A percentile compares a stretch with the other conserved stretches of the same genome.
Conservation (phyloP, 176 grass and related monocot genomes). For the Chrysopogon serrulatus region DNA sequence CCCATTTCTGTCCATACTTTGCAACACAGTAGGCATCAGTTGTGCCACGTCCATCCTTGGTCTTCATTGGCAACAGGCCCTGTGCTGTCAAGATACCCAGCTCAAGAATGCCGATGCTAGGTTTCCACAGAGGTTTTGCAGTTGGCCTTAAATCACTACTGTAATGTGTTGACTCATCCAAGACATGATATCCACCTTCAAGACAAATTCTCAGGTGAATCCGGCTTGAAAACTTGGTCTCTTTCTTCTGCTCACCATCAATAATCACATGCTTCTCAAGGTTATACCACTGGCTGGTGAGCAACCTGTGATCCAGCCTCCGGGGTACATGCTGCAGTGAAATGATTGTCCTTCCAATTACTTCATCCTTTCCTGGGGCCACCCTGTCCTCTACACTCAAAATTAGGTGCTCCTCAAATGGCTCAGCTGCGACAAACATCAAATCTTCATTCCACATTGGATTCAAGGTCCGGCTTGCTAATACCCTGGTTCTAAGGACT, state of each 20-base stretch:
- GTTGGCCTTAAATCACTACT: conserved; percentile 77
- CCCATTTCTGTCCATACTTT: conserved; percentile 78
- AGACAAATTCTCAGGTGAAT: conserved; percentile 66
- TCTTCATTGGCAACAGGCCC: conserved; percentile 62
- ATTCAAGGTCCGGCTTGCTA: conserved; percentile 36
- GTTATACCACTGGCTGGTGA: conserved; percentile 47
- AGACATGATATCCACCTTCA: conserved; percentile 74
- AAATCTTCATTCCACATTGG: conserved; percentile 78
- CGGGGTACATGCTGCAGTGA: conserved; percentile 48
- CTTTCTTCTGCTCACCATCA: conserved; percentile 61
- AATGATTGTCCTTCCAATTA: conserved; percentile 47
- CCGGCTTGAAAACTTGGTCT: conserved; percentile 58
- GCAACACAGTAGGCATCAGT: conserved; percentile 72
- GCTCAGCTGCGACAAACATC: conserved; percentile 66
- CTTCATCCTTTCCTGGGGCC: conserved; percentile 57
- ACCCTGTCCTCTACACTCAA: conserved; percentile 61
- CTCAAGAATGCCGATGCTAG: conserved; percentile 60
- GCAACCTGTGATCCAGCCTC: conserved; percentile 42
- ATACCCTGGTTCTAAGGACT: conserved; percentile 40
- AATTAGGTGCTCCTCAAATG: conserved; percentile 61
- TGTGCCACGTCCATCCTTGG: conserved; percentile 70
- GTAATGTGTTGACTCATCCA: conserved; percentile 75
- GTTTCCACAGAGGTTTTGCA: conserved; percentile 62
- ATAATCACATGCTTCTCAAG: conserved; percentile 67
- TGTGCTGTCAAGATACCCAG: conserved; percentile 64